Evolutionary conservation across 768 basidiomycete species (phyloP).

Genomic region (Trametes maxima): DNA sequence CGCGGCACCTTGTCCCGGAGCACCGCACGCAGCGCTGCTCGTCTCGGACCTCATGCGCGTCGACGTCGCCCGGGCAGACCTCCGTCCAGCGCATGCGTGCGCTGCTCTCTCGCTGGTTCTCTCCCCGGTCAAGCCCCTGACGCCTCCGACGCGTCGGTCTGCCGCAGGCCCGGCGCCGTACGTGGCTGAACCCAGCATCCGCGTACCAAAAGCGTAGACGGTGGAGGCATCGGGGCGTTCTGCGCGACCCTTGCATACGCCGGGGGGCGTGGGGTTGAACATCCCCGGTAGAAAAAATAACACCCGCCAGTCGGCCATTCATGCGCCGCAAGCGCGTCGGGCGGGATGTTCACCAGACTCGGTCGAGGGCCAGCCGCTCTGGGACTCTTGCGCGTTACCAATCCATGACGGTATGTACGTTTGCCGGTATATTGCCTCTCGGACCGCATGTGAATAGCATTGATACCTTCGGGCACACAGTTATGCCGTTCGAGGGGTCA

Average conservation of each 20-base stretch:
- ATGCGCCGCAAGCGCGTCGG: too few species aligned
- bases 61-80: background rate
- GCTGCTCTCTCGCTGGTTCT: background rate
- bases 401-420: background rate
- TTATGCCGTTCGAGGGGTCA: background rate
- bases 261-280: background rate
- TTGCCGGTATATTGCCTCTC: background rate
- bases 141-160: too few species aligned
- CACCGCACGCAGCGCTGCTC: conserved; percentile 8
- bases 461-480: background rate
- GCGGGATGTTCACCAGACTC: too few species aligned
- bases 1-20: conserved; percentile 1
- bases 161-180: too few species aligned
- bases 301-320: too few species aligned
- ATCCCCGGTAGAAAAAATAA: too few species aligned
- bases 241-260: background rate
- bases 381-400: background rate
- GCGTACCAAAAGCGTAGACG: too few species aligned
- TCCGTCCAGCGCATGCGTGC: background rate
- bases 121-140: background rate
- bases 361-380: background rate
- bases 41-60: background rate
- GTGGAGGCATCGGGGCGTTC: background rate
- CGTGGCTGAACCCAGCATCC: too few species aligned
- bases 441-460: background rate